Evolutionary conservation across 2,329 filamentous ascomycete species (phyloP).

Genomic region (Lasiodiplodia hormozganensis): DNA sequence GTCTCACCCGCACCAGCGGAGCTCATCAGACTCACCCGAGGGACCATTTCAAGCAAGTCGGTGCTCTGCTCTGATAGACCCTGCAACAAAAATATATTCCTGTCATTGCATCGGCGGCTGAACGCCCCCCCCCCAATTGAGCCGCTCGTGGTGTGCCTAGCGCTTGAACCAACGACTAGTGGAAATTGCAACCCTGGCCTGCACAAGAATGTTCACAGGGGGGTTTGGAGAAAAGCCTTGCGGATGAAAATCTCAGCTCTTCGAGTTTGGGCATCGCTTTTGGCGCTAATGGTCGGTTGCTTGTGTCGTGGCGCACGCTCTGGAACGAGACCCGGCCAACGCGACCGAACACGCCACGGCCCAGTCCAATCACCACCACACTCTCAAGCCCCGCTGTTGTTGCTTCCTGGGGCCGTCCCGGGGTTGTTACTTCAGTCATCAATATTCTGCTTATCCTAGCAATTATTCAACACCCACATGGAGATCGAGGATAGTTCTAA

Average conservation of each 20-base stretch:
- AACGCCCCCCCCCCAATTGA: neutral
- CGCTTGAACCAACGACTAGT: neutral
- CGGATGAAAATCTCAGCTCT: neutral
- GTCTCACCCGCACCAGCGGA: conserved; percentile 24
- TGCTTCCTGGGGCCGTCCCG: neutral
- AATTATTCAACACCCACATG: conserved; percentile 18
- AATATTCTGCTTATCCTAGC: conserved; percentile 14
- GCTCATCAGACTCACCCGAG: conserved; percentile 11
- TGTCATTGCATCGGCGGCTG: neutral
- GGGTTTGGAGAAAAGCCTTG: neutral
- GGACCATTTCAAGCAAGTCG: conserved; percentile 1
- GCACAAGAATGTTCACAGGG: neutral
- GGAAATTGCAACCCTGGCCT: neutral
- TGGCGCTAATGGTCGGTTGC: conserved; percentile 13
- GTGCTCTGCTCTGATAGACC: neutral
- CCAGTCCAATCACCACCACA: conserved; percentile 10
- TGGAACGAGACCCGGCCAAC: conserved; percentile 22
- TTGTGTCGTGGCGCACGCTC: conserved; percentile 8
- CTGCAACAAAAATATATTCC: neutral
- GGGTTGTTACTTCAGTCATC: conserved; percentile 3
- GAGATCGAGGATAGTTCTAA: neutral
- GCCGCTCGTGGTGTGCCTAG: neutral
- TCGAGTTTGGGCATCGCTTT: neutral
- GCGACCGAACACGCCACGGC: conserved; percentile 19
- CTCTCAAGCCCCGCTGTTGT: conserved; percentile 18